A percentile compares a stretch with the other conserved stretches of the same genome.
Evolutionary conservation across 352 stramenopile genomes (phyloP).

Genomic region (Thraustochytrium sp.): DNA sequence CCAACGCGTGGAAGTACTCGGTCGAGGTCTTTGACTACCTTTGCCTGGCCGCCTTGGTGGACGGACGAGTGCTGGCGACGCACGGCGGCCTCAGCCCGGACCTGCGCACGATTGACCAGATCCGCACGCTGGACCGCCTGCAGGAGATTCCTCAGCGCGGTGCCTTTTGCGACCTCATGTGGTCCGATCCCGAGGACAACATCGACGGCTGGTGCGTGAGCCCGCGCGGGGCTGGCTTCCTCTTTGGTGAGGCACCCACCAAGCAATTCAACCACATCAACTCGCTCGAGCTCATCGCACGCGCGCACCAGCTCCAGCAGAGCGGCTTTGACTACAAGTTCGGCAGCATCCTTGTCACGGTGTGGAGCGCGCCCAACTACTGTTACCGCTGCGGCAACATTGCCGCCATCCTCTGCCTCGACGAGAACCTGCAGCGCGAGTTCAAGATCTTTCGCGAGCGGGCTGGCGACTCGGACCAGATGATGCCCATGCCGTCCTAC

Average conservation of each 20-base stretch:
- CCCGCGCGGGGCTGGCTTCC: slow-evolving; percentile 72
- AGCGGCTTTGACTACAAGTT: slow-evolving; percentile 87
- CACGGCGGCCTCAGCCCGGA: slow-evolving; percentile 90
- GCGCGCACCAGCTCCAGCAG: slow-evolving; percentile 76
- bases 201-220: slow-evolving; percentile 81
- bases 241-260: slow-evolving; percentile 76
- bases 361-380: slow-evolving; percentile 98
- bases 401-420: slow-evolving; percentile 93
- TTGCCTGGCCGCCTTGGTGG: slow-evolving; percentile 85
- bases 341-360: slow-evolving; percentile 81
- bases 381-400: slow-evolving; percentile 98
- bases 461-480: neutral
- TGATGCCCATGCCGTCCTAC: slow-evolving; percentile 9
- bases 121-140: slow-evolving; percentile 90
- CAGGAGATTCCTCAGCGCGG: slow-evolving; percentile 90
- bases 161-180: slow-evolving; percentile 96
- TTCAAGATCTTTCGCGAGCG: slow-evolving; percentile 48
- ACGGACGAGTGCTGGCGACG: slow-evolving; percentile 70
- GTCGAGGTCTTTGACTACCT: slow-evolving; percentile 94
- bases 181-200: slow-evolving; percentile 91
- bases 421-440: slow-evolving; percentile 79
- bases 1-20: slow-evolving; percentile 90
- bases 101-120: slow-evolving; percentile 86
- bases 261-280: slow-evolving; percentile 82
- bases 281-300: slow-evolving; percentile 74